phyloP scores from a whole-genome alignment of 2,329 filamentous ascomycete genomes.

The Ophiostoma novo-ulmi region DNA sequence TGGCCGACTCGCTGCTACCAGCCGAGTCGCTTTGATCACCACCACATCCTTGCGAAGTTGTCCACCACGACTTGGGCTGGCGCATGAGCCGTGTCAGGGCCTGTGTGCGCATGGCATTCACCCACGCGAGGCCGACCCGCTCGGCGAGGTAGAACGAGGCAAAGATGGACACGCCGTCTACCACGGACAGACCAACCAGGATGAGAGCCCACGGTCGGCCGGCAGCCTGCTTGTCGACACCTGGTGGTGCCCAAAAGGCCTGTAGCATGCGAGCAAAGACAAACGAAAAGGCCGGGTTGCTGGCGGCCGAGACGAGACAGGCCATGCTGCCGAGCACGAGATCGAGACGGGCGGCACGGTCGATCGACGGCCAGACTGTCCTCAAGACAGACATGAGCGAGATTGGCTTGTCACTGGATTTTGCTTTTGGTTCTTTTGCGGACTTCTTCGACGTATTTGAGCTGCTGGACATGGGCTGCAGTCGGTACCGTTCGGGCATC shows the following conservation, averaged over 20 bases:
- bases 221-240: conserved; percentile 42
- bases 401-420: neutral
- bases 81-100: conserved; percentile 65
- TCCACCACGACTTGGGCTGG: conserved; percentile 53
- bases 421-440: neutral
- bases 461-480: neutral
- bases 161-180: conserved; percentile 62
- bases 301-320: conserved; percentile 59
- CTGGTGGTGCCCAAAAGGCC: conserved; percentile 57
- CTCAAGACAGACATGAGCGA: conserved; percentile 36
- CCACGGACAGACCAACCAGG: conserved; percentile 61
- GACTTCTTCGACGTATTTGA: neutral
- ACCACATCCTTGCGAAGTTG: neutral
- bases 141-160: conserved; percentile 68
- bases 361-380: conserved; percentile 66
- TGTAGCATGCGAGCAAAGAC: conserved; percentile 66
- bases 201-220: conserved; percentile 63
- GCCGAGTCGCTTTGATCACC: neutral
- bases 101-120: conserved; percentile 62
- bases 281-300: conserved; percentile 66
- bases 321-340: conserved; percentile 58
- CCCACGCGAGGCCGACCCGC: conserved; percentile 67
- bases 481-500: neutral
- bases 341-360: conserved; percentile 44
- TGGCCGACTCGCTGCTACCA: conserved; percentile 39